Conservation (phyloP, 192 early-diverging fungal species). For the Gorgonomyces haynaldii region DNA sequence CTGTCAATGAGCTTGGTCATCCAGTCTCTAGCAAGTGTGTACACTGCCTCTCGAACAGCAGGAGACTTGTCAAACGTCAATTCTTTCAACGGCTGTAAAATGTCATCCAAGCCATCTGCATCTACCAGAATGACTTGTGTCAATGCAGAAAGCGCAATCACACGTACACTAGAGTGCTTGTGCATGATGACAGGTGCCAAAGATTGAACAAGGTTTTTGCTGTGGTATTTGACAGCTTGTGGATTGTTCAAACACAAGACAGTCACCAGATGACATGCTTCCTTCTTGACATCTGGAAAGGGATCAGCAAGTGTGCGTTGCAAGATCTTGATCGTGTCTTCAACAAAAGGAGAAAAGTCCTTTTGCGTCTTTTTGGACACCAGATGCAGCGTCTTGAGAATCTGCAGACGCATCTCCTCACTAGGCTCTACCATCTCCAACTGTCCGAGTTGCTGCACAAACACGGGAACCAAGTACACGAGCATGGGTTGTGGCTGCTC, state of each 20-base stretch:
- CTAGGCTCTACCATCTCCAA: conserved; percentile 33
- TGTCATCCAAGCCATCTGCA: conserved; percentile 27
- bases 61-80: conserved; percentile 35
- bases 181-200: conserved; percentile 31
- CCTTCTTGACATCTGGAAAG: conserved; percentile 47
- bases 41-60: conserved; percentile 35
- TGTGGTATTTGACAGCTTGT: conserved; percentile 14
- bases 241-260: conserved; percentile 12
- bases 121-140: conserved; percentile 27
- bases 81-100: conserved; percentile 19
- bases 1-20: conserved; percentile 32
- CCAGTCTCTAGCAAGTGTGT: conserved; percentile 26
- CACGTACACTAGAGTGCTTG: conserved; percentile 38
- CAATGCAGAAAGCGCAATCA: conserved; percentile 24
- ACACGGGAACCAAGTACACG: conserved; percentile 25
- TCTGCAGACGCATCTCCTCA: conserved; percentile 39
- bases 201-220: conserved; percentile 23
- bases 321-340: conserved; percentile 33
- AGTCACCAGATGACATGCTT: conserved; percentile 33
- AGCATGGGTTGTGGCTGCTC: conserved; percentile 13
- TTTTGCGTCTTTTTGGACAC: conserved; percentile 12
- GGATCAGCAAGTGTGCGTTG: conserved; percentile 25
- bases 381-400: conserved; percentile 17
- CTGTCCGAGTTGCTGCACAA: conserved; percentile 28
- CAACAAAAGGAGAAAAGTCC: conserved; percentile 34